Evolutionary conservation across 1,284 basidiomycete genomes (phyloP).

Genomic region (Apiotrichum akiyoshidainum): DNA sequence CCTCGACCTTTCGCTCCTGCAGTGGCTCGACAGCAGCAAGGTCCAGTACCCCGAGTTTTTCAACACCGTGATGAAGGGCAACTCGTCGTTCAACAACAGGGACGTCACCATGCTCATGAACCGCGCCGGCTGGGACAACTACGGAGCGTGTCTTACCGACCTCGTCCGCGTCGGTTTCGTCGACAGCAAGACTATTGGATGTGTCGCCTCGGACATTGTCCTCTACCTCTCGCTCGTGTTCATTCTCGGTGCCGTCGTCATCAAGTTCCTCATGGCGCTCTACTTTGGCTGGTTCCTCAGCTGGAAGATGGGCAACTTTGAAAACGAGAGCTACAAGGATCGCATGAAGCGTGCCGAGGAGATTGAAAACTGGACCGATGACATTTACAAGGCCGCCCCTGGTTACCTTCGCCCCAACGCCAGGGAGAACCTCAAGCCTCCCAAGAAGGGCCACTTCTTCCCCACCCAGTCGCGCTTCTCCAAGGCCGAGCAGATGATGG

Average conservation of each 20-base stretch:
- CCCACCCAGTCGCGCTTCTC: slow-evolving; percentile 83
- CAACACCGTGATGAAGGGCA: slow-evolving; percentile 66
- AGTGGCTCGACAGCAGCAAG: slow-evolving; percentile 74
- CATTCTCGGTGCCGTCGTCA: slow-evolving; percentile 93
- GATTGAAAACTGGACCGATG: slow-evolving; percentile 94
- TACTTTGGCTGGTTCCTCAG: slow-evolving; percentile 97
- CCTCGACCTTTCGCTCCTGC: slow-evolving; percentile 77
- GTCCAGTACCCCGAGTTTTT: slow-evolving; percentile 80
- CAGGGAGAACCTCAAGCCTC: neutral
- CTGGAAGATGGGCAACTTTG: slow-evolving; percentile 89
- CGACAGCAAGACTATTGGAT: slow-evolving; percentile 90
- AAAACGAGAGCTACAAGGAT: slow-evolving; percentile 84
- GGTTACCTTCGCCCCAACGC: slow-evolving; percentile 80
- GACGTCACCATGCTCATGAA: slow-evolving; percentile 81
- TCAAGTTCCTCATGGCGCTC: slow-evolving; percentile 95
- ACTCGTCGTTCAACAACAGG: slow-evolving; percentile 71
- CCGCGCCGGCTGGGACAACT: slow-evolving; percentile 58
- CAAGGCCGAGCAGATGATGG: slow-evolving; percentile 65
- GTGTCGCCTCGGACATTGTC: slow-evolving; percentile 90
- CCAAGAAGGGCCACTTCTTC: slow-evolving; percentile 58
- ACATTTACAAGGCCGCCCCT: slow-evolving; percentile 93
- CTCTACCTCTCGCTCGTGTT: slow-evolving; percentile 93
- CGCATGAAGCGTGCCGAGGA: slow-evolving; percentile 85
- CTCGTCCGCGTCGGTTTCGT: slow-evolving; percentile 85
- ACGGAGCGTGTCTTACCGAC: slow-evolving; percentile 82